Evolutionary conservation across 1,139 yeast species (phyloP).

Genomic region (Nadsonia commutata): DNA sequence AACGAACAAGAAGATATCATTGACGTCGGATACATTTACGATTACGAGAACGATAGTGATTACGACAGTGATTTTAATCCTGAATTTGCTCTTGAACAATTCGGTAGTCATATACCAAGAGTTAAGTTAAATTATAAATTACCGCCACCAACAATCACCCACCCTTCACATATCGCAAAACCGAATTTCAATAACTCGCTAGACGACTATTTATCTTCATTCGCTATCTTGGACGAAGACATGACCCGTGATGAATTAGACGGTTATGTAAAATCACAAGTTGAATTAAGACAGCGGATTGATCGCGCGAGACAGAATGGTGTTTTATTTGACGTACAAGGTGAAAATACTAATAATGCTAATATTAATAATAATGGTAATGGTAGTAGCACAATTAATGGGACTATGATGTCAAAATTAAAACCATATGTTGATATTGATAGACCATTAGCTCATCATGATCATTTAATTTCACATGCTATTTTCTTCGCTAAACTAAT

Average conservation of each 20-base stretch:
- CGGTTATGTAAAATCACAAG: slow-evolving; percentile 34
- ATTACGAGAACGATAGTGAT: slow-evolving; percentile 11
- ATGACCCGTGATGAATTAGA: slow-evolving; percentile 32
- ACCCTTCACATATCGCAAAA: slow-evolving; percentile 49
- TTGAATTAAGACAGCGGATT: slow-evolving; percentile 30
- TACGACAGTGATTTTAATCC: slow-evolving; percentile 7
- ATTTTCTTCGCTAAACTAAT: slow-evolving; percentile 55
- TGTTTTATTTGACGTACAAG: slow-evolving; percentile 25
- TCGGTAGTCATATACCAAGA: slow-evolving; percentile 15
- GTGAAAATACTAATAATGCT: too few species aligned
- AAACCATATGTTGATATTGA: slow-evolving; percentile 27
- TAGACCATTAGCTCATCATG: slow-evolving; percentile 38
- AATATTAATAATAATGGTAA: slow-evolving; percentile 33
- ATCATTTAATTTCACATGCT: slow-evolving; percentile 67
- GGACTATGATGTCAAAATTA: slow-evolving; percentile 16
- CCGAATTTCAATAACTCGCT: slow-evolving; percentile 29
- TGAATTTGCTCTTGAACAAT: slow-evolving; percentile 5
- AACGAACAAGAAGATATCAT: slow-evolving; percentile 3
- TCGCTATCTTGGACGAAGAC: slow-evolving; percentile 43
- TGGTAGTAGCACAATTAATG: slow-evolving; percentile 30
- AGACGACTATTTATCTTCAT: slow-evolving; percentile 34
- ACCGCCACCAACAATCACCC: slow-evolving; percentile 53
- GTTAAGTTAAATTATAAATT: slow-evolving; percentile 34
- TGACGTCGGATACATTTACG: slow-evolving; percentile 9
- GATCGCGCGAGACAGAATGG: slow-evolving; percentile 41